phyloP scores from a whole-genome alignment of 2,329 filamentous ascomycete species.

The Cladobotryum protrusum region DNA sequence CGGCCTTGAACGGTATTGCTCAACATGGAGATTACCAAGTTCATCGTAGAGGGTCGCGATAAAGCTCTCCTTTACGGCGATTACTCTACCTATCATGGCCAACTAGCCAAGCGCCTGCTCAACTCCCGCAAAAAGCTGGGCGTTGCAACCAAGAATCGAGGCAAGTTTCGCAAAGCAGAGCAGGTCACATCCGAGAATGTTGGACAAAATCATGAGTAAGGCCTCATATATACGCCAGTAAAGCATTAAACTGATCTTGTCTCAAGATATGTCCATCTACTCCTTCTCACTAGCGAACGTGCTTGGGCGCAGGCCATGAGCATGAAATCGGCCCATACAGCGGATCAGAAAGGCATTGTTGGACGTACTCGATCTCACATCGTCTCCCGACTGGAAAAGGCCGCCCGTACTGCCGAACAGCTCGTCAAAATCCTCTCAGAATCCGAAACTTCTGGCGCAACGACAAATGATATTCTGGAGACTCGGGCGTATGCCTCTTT shows the following conservation, averaged over 20 bases:
- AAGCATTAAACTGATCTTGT: not conserved
- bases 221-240: not conserved
- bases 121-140: slow-evolving; percentile 80
- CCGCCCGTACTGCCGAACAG: slow-evolving; percentile 60
- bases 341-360: slow-evolving; percentile 72
- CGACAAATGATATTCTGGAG: slow-evolving; percentile 68
- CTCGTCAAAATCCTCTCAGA: slow-evolving; percentile 63
- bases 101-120: slow-evolving; percentile 74
- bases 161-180: slow-evolving; percentile 71
- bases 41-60: slow-evolving; percentile 72
- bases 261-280: slow-evolving; percentile 65
- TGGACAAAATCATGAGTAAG: slow-evolving; percentile 68
- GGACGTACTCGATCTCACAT: slow-evolving; percentile 82
- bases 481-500: slow-evolving; percentile 76
- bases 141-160: slow-evolving; percentile 74
- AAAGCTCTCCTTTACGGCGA: slow-evolving; percentile 82
- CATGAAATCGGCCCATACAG: slow-evolving; percentile 76
- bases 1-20: no score
- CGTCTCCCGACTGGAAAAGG: slow-evolving; percentile 79
- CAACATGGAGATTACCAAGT: slow-evolving; percentile 83
- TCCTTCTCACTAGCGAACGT: slow-evolving; percentile 80
- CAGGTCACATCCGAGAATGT: slow-evolving; percentile 70
- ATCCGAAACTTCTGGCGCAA: slow-evolving; percentile 56
- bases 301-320: slow-evolving; percentile 95
- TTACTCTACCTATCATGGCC: slow-evolving; percentile 76